Evolutionary conservation across 2,329 filamentous ascomycete species (phyloP).

Genomic region (Verticillium klebahnii): DNA sequence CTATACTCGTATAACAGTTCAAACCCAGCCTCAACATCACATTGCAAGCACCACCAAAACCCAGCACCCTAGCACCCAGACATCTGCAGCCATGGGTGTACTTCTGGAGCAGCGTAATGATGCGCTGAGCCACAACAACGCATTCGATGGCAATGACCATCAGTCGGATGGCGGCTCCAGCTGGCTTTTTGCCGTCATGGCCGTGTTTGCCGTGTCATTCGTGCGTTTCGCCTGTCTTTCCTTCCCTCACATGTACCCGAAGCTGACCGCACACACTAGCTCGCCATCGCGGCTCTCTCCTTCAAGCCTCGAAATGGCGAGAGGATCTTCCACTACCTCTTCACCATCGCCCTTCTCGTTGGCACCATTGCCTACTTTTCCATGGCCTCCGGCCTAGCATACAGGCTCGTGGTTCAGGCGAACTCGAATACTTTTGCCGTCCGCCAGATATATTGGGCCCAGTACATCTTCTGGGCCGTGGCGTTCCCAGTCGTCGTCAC

Average conservation of each 20-base stretch:
- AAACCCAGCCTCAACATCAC: neutral
- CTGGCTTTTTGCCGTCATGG: slow-evolving; percentile 52
- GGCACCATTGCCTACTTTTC: slow-evolving; percentile 48
- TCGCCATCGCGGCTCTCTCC: slow-evolving; percentile 34
- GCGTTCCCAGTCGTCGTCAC: neutral
- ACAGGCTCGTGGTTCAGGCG: slow-evolving; percentile 29
- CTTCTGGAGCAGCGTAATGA: slow-evolving; percentile 34
- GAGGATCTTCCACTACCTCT: slow-evolving; percentile 53
- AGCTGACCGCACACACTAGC: slow-evolving; percentile 16
- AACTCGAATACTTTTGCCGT: slow-evolving; percentile 23
- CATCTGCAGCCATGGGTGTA: slow-evolving; percentile 22
- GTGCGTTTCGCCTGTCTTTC: slow-evolving; percentile 22
- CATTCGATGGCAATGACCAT: slow-evolving; percentile 27
- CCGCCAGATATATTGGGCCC: slow-evolving; percentile 51
- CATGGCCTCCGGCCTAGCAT: slow-evolving; percentile 47
- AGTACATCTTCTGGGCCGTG: slow-evolving; percentile 52
- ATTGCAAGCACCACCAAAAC: neutral
- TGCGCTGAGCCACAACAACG: slow-evolving; percentile 42
- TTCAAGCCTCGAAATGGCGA: slow-evolving; percentile 40
- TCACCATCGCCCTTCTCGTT: slow-evolving; percentile 42
- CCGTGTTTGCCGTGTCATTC: slow-evolving; percentile 42
- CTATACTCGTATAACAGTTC: too few species aligned
- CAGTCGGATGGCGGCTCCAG: slow-evolving; percentile 43
- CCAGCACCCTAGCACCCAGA: neutral
- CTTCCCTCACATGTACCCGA: neutral